phyloP scores from a whole-genome alignment of 2,329 filamentous ascomycete species.

The Aspergillus persii region DNA sequence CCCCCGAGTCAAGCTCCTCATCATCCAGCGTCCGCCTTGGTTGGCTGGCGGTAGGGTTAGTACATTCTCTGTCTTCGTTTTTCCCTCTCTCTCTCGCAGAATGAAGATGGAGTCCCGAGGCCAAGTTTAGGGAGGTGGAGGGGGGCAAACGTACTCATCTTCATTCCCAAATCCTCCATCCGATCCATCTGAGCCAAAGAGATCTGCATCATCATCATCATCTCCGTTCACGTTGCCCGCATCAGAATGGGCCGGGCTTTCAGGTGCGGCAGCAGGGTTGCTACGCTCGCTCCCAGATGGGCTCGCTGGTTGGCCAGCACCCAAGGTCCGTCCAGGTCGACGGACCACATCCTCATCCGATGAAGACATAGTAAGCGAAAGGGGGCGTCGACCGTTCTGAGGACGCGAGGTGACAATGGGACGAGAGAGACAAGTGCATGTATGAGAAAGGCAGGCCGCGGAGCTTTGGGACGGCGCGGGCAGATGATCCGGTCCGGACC shows the following conservation, averaged over 20 bases:
- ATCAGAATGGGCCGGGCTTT: slow-evolving; percentile 29
- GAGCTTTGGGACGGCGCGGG: slow-evolving; percentile 13
- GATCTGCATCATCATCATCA: slow-evolving; percentile 39
- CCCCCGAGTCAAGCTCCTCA: slow-evolving; percentile 62
- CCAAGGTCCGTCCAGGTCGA: slow-evolving; percentile 30
- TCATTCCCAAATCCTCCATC: slow-evolving; percentile 37
- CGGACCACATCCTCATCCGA: slow-evolving; percentile 40
- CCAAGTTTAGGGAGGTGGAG: too few relatives aligned
- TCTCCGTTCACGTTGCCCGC: slow-evolving; percentile 34
- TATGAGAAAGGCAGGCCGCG: background rate
- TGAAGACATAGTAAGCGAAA: slow-evolving; percentile 30
- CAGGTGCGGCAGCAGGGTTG: slow-evolving; percentile 13
- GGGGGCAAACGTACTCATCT: slow-evolving; percentile 27
- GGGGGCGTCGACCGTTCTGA: background rate
- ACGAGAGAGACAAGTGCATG: background rate
- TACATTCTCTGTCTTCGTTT: background rate
- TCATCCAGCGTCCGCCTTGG: slow-evolving; percentile 55
- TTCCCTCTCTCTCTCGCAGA: background rate
- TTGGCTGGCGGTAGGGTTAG: slow-evolving; percentile 25
- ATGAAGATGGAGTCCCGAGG: too few relatives aligned
- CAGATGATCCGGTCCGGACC: slow-evolving; percentile 25
- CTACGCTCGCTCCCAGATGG: slow-evolving; percentile 23
- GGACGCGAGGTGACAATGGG: background rate
- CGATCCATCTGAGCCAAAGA: slow-evolving; percentile 48
- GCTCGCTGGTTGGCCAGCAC: slow-evolving; percentile 22